Percentiles rank a stretch among this genome's conserved stretches.
Conservation (phyloP, 163 green algal genomes). For the Coccomyxa subellipsoidea region DNA sequence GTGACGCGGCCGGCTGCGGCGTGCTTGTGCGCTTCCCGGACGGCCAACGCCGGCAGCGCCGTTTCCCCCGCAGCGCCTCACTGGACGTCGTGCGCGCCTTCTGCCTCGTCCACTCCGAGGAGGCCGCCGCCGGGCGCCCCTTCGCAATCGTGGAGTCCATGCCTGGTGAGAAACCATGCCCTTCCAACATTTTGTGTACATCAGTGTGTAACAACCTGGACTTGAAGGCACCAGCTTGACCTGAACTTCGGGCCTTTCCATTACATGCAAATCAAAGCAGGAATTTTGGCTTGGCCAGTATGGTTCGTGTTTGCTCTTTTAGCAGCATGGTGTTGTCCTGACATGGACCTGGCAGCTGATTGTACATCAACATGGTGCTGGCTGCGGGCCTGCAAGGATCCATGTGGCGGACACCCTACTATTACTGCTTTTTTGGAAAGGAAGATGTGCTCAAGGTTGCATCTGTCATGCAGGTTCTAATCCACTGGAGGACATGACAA, state of each 20-base stretch:
- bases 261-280: no score
- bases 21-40: constrained; percentile 51
- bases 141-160: constrained; percentile 24
- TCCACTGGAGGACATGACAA: constrained; percentile 13
- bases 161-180: constrained; percentile 19
- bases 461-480: constrained; percentile 1
- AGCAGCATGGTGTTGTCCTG: not conserved
- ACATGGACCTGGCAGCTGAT: no score
- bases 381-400: no score
- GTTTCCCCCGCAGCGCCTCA: constrained; percentile 38
- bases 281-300: no score
- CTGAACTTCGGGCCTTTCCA: no score
- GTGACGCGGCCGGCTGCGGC: constrained; percentile 26
- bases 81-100: constrained; percentile 42
- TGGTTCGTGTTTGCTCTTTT: not conserved
- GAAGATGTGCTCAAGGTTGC: no score
- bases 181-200: not conserved
- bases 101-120: constrained; percentile 15
- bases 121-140: constrained; percentile 38
- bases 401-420: no score
- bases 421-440: no score
- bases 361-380: no score
- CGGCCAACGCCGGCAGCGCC: constrained; percentile 41
- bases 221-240: no score
- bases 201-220: no score